These are phyloP conservation scores for Ogataea naganishii DNA, from an alignment of 805 yeast species.

Conservation along the genomic window DNA sequence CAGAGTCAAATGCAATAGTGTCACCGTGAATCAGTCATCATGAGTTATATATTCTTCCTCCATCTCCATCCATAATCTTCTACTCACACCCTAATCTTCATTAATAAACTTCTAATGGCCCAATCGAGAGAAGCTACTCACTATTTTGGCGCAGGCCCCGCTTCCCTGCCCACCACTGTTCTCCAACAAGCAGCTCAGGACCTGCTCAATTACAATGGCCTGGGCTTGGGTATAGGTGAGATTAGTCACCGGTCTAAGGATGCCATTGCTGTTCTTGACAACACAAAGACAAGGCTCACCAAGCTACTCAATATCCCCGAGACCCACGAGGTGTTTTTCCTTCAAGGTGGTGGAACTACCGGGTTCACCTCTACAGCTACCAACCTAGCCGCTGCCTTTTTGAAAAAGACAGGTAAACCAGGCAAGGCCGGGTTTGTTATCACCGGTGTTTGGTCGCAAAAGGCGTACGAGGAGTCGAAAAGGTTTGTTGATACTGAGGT, in stretches of 20 bases:
- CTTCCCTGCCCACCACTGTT: conserved; percentile 76
- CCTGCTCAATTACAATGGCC: conserved; percentile 57
- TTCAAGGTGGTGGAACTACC: conserved; percentile 98
- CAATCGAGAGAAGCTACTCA: conserved; percentile 62
- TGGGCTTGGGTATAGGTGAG: conserved; percentile 88
- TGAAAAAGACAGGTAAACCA: conserved; percentile 56
- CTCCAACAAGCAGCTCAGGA: conserved; percentile 84
- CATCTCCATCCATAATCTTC: no score
- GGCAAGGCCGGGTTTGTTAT: conserved; percentile 83
- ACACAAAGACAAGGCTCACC: conserved; percentile 59
- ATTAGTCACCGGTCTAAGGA: conserved; percentile 89
- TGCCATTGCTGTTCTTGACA: conserved; percentile 69
- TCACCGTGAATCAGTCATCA: no score
- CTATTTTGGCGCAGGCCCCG: conserved; percentile 99
- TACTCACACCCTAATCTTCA: no score
- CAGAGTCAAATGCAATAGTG: no score
- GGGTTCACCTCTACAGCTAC: conserved; percentile 87
- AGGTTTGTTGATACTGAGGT: conserved; percentile 67
- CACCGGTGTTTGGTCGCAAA: conserved; percentile 92
- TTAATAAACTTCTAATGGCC: no score
- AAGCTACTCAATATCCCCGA: conserved; percentile 73
- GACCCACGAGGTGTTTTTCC: conserved; percentile 86
- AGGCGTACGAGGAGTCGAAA: conserved; percentile 77
- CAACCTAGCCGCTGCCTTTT: conserved; percentile 66
- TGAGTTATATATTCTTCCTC: no score